A percentile compares a stretch with the other conserved stretches of the same genome.
Conservation (phyloP, 1,139 yeast genomes). For the Yamadazyma diospyri region DNA sequence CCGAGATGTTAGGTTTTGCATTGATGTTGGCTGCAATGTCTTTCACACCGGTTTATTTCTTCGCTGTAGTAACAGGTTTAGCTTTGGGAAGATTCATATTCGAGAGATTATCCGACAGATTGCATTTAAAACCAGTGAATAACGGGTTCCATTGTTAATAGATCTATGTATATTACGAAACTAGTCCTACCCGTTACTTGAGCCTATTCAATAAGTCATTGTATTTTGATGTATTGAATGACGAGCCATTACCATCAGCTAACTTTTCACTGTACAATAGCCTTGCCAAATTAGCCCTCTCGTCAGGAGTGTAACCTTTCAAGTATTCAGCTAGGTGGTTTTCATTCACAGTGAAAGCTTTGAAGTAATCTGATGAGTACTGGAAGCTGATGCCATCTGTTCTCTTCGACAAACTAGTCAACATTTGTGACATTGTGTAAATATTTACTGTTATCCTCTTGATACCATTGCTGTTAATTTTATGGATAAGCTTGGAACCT, state of each 20-base stretch:
- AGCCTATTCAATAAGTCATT: slow-evolving; percentile 26
- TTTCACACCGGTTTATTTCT: slow-evolving; percentile 60
- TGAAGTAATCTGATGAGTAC: slow-evolving; percentile 56
- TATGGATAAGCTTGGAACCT: slow-evolving; percentile 55
- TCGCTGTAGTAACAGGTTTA: slow-evolving; percentile 67
- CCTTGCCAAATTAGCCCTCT: slow-evolving; percentile 34
- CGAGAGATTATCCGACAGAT: slow-evolving; percentile 44
- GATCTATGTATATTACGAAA: neutral
- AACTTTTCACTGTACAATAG: slow-evolving; percentile 45
- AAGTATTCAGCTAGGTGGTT: slow-evolving; percentile 27
- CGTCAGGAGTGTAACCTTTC: slow-evolving; percentile 22
- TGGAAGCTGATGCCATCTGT: slow-evolving; percentile 62
- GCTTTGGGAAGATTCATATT: slow-evolving; percentile 67
- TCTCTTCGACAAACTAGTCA: slow-evolving; percentile 56
- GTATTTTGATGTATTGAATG: slow-evolving; percentile 39
- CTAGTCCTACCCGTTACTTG: neutral
- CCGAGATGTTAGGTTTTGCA: slow-evolving; percentile 65
- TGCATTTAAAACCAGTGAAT: slow-evolving; percentile 14
- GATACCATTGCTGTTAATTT: slow-evolving; percentile 63
- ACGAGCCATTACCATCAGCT: slow-evolving; percentile 37
- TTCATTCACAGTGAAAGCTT: slow-evolving; percentile 46
- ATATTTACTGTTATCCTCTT: slow-evolving; percentile 66
- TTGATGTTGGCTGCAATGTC: slow-evolving; percentile 80
- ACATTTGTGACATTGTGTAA: slow-evolving; percentile 70
- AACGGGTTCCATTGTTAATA: slow-evolving; percentile 6